Base-by-base conservation (phyloP, 2,329 filamentous ascomycete genomes). In the Aureobasidium sp. region DNA sequence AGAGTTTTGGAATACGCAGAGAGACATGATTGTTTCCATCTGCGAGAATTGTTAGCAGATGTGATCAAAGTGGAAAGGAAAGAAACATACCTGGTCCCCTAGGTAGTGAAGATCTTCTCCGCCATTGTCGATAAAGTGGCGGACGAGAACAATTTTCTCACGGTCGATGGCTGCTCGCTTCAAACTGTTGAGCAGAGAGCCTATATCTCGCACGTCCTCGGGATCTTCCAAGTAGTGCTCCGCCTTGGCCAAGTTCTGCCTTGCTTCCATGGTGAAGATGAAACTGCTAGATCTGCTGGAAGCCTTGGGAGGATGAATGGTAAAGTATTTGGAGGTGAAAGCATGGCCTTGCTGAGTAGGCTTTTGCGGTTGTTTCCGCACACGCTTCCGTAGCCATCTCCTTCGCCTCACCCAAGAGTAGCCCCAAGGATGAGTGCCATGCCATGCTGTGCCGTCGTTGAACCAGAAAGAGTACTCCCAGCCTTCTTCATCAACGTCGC, bases 401-500 rank as follows among this genome's bases (percentile, higher is more conserved):
- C 94, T 82, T 66, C 94, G 80, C 37, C 94, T 82, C n/a, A 96
- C 94, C 70, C 93, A 99, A 1, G 90, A 95, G 71, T 92, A 93
- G 74, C 90, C 96, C 92, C 93, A 97, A 27, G 84, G 87, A 70
- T 87, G 84, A 19, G 89, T 88, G 3, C 87, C 86, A 73, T 99
- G 94, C 94, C 94, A 99, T 8, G 74, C 71, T 61, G 75, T 65
- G 51, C 68, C 68, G 79, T 78, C 63, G 31, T 73, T 72, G 70
- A 97, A 99, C 65, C 89, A 87, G 71, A 96, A 91, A 17, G 90
- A 94, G 74, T 99, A 99, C 71, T 95, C 88, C 94, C 94, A 99
- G 3, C 94, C 94, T 64, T 93, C 89, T 64, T 93, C 87, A 68
- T 97, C 94, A 11, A 89, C 85, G 62, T 88, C 87, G 2, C 87